Conservation (phyloP, 2,329 filamentous ascomycete genomes). For the Pyrenochaeta sp. region DNA sequence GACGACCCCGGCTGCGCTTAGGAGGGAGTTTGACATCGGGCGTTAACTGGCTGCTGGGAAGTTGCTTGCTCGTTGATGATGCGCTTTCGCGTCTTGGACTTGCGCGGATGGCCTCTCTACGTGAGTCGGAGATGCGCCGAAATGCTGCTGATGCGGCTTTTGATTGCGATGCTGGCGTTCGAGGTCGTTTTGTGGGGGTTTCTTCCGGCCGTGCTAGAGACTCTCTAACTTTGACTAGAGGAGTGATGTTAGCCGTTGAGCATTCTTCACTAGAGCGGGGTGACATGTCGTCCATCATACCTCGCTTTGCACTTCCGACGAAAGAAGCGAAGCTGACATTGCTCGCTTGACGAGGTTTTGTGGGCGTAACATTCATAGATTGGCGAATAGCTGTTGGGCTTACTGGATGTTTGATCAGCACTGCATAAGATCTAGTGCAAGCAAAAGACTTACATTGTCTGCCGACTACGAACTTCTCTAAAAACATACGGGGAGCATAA, state of each 20-base stretch:
- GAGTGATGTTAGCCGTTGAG: neutral
- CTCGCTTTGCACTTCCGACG: neutral
- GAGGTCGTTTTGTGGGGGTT: neutral
- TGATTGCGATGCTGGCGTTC: neutral
- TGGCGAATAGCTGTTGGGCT: conserved; percentile 10
- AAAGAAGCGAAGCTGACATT: neutral
- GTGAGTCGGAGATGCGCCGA: neutral
- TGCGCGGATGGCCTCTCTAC: neutral
- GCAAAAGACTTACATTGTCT: conserved; percentile 5
- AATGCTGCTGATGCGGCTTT: neutral
- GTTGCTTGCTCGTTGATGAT: neutral
- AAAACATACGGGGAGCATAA: conserved; percentile 30
- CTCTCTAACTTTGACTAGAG: neutral
- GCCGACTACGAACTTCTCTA: conserved; percentile 18
- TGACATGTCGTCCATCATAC: too few relatives aligned
- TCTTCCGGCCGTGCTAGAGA: neutral
- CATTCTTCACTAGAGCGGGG: neutral
- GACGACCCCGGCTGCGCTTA: neutral
- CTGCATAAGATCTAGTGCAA: neutral
- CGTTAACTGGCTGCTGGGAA: too few relatives aligned
- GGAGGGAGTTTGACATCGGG: neutral
- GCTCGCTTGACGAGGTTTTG: neutral
- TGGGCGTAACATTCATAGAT: conserved; percentile 14
- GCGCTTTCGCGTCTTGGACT: neutral
- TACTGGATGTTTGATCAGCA: conserved; percentile 1